phyloP scores from a whole-genome alignment of 2,329 filamentous ascomycete species.

The Diplodia seriata region DNA sequence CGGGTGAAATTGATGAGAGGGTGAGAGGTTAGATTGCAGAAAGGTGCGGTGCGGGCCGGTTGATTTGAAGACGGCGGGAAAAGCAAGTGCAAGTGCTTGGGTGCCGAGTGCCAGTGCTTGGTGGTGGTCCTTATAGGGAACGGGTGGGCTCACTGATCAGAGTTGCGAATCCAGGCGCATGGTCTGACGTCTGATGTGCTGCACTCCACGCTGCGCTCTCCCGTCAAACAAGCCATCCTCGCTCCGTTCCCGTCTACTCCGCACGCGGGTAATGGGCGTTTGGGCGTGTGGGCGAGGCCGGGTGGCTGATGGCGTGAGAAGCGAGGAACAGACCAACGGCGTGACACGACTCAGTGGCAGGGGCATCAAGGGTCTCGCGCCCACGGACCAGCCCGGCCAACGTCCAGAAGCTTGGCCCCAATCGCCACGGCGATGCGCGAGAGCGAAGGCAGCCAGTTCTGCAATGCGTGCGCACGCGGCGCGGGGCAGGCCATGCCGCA shows the following conservation, averaged over 20 bases:
- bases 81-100: conserved; percentile 3
- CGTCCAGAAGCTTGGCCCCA: conserved; percentile 5
- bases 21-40: background rate
- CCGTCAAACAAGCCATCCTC: conserved; percentile 26
- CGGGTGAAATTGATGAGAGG: background rate
- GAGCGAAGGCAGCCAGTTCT: background rate
- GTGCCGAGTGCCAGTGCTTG: background rate
- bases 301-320: conserved; percentile 20
- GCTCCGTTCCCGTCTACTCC: conserved; percentile 19
- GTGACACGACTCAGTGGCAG: conserved; percentile 9
- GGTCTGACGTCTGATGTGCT: conserved; percentile 26
- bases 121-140: conserved; percentile 2
- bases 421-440: background rate
- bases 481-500: background rate
- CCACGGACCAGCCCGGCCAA: background rate
- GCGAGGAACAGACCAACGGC: conserved; percentile 1
- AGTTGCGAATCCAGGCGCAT: background rate
- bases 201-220: conserved; percentile 28
- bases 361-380: background rate
- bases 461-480: conserved; percentile 10
- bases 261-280: conserved; percentile 15
- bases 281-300: background rate
- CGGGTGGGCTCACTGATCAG: background rate
- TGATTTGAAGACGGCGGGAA: conserved; percentile 1
- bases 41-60: background rate